phyloP scores from a whole-genome alignment of 805 yeast species.

The Sugiyamaella americana region DNA sequence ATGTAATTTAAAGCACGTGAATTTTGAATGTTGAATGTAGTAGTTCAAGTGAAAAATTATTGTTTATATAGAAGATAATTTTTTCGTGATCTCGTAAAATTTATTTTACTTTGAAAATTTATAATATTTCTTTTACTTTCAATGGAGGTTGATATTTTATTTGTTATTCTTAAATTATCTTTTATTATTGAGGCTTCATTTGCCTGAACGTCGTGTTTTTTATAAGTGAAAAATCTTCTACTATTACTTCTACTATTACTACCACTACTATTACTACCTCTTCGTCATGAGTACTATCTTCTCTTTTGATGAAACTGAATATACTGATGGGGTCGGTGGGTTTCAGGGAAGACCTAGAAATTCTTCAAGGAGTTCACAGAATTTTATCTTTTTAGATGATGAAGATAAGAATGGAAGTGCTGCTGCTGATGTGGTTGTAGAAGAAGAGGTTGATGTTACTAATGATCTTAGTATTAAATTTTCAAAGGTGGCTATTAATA shows the following conservation, averaged over 20 bases:
- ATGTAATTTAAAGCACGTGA: too few species aligned
- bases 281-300: conserved; percentile 28
- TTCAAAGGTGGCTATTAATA: not conserved
- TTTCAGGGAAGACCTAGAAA: not conserved
- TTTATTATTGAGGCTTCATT: too few species aligned
- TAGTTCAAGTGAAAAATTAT: too few species aligned
- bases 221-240: too few species aligned
- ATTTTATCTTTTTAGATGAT: conserved; percentile 10
- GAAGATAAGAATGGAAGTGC: conserved; percentile 5
- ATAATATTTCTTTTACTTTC: too few species aligned
- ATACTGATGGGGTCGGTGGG: conserved; percentile 7
- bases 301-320: conserved; percentile 24
- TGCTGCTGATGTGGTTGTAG: conserved; percentile 2
- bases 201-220: too few species aligned
- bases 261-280: not conserved
- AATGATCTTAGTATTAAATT: not conserved
- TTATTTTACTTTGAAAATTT: too few species aligned
- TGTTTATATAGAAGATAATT: too few species aligned
- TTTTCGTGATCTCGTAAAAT: too few species aligned
- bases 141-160: too few species aligned
- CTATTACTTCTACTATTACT: not conserved
- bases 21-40: too few species aligned
- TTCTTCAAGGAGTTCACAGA: conserved; percentile 8
- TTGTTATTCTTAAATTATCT: too few species aligned
- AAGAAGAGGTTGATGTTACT: not conserved